phyloP scores from a whole-genome alignment of 371 early-diverging fungal species.

The Chytridiales sp. region DNA sequence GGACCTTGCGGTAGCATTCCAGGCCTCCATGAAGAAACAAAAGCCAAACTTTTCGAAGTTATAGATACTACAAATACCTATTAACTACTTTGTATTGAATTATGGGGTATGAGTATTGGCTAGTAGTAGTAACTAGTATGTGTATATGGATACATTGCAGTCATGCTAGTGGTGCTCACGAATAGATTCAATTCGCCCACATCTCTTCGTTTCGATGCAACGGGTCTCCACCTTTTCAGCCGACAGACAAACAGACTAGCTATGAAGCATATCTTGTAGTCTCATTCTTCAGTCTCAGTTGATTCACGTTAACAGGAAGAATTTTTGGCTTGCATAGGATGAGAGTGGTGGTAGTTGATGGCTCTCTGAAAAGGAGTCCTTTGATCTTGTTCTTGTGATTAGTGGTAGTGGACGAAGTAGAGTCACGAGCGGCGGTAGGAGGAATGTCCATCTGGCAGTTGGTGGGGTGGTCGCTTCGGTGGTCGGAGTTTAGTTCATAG shows the following conservation, averaged over 20 bases:
- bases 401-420: slow-evolving; percentile 1
- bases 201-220: no score
- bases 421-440: no score
- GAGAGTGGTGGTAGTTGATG: neutral
- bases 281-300: no score
- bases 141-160: no score
- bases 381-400: neutral
- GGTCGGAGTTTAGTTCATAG: neutral
- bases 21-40: neutral
- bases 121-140: no score
- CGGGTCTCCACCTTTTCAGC: no score
- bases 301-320: slow-evolving; percentile 7
- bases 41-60: slow-evolving; percentile 11
- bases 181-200: no score
- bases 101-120: no score
- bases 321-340: slow-evolving; percentile 7
- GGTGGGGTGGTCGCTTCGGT: neutral
- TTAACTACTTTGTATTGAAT: no score
- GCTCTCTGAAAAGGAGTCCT: neutral
- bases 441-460: neutral
- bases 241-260: no score
- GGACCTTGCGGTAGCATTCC: neutral
- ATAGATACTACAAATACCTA: neutral
- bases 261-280: no score
- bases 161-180: no score